Conservation (phyloP, 495 filamentous ascomycete species). For the Lentithecium fluviatile region DNA sequence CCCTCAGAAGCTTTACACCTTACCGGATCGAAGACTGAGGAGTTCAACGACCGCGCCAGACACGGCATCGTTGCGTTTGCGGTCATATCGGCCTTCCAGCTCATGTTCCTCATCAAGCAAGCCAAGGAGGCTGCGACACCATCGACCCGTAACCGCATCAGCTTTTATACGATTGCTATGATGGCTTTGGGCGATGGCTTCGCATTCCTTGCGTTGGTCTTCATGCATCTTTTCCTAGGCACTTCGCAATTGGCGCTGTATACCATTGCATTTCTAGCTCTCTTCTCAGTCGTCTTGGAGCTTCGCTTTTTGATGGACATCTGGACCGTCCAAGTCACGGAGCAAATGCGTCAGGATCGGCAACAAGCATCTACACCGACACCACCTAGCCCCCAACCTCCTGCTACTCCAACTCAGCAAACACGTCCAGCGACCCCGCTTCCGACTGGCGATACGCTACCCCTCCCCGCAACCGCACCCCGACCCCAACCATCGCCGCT, state of each 20-base stretch:
- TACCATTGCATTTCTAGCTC: constrained; percentile 61
- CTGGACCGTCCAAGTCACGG: constrained; percentile 81
- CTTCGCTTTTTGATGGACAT: constrained; percentile 87
- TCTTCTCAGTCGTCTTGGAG: constrained; percentile 68
- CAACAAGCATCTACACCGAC: constrained; percentile 40
- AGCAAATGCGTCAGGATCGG: constrained; percentile 61
- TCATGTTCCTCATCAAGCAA: constrained; percentile 74
- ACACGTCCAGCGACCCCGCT: constrained; percentile 32
- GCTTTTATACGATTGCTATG: constrained; percentile 79
- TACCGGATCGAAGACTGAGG: constrained; percentile 73
- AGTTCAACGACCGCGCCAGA: constrained; percentile 64
- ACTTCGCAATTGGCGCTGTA: constrained; percentile 29
- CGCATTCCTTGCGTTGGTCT: constrained; percentile 59
- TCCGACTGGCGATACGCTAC: constrained; percentile 52
- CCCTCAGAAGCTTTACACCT: constrained; percentile 67
- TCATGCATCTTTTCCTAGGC: constrained; percentile 61
- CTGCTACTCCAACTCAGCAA: constrained; percentile 26
- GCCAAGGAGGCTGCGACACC: constrained; percentile 91
- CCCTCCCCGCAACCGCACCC: constrained; percentile 61
- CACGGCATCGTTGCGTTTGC: constrained; percentile 67
- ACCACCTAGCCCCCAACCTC: constrained; percentile 2
- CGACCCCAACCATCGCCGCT: constrained; percentile 53
- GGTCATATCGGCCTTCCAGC: constrained; percentile 63
- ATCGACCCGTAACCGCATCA: constrained; percentile 88
- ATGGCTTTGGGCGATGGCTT: constrained; percentile 87